Evolutionary conservation across 2,329 filamentous ascomycete species (phyloP), one percentile per base, ranked within the genome.

Genomic region (Phyllosticta paracitricarpa): DNA sequence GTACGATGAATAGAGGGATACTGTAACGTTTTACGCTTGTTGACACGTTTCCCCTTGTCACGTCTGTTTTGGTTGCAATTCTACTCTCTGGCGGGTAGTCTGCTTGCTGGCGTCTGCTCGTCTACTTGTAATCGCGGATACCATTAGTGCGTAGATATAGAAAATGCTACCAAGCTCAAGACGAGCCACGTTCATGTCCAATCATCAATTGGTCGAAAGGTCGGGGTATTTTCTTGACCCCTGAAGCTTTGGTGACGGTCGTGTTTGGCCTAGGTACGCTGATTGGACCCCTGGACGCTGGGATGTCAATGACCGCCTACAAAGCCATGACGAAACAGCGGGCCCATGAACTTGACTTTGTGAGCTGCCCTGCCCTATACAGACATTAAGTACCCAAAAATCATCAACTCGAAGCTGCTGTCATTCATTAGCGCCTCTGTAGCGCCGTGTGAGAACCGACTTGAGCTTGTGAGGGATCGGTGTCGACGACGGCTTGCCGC

Each of bases 81-180:
- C 40, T n/a, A 17, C 6, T 4, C 40, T n/a, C 40, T 48, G 40
- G 17, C 40, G 17, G 40, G 17, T n/a, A 48, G 40, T 48, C 40
- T 48, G 14, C 40, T 48, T n/a, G 40, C 40, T n/a, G 17, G 40
- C 17, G 40, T 48, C 40, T 48, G 40, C 40, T n/a, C 40, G 40
- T 48, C 40, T 48, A 48, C 40, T 48, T 48, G 28, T 58, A 14
- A 53, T 54, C 40, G 60, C 56, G 60, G 60, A 62, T 62, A 58
- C 51, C 60, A 55, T 57, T 61, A 28, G 55, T 58, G 60, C 60
- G 60, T 58, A 62, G 60, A 62, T 56, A 30, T 62, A 62, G 56
- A 62, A 33, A 62, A 62, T 62, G 58, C 56, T 56, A 62, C 33
- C 28, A 4, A 6, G 17, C 17, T 48, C 17, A n/a, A n/a, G 40